phyloP scores from a whole-genome alignment of 2,329 filamentous ascomycete species.

The Mariannaea elegans region DNA sequence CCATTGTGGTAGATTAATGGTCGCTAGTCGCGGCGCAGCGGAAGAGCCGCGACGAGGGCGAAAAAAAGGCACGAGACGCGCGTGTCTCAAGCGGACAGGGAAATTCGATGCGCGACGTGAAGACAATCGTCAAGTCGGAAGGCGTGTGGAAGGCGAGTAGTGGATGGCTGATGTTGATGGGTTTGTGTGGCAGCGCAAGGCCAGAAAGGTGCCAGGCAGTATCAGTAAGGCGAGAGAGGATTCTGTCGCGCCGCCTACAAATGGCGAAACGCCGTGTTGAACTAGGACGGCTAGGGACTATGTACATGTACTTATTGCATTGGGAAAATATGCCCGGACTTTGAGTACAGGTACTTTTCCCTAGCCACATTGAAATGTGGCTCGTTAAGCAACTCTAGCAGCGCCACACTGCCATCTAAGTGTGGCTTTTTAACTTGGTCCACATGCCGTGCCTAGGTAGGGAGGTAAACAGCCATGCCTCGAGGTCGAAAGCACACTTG shows the following conservation, averaged over 20 bases:
- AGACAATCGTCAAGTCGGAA: slow-evolving; percentile 16
- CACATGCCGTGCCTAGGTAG: background rate
- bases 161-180: slow-evolving; percentile 22
- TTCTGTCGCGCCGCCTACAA: slow-evolving; percentile 37
- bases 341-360: background rate
- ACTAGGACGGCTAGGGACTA: slow-evolving; percentile 18
- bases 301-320: slow-evolving; percentile 27
- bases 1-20: slow-evolving; percentile 49
- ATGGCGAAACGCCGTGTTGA: slow-evolving; percentile 28
- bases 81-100: slow-evolving; percentile 1
- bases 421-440: background rate
- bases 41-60: slow-evolving; percentile 50
- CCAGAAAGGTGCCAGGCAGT: slow-evolving; percentile 25
- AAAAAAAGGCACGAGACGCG: slow-evolving; percentile 21
- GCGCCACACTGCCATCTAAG: background rate
- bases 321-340: background rate
- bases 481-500: background rate
- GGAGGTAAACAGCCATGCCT: no score
- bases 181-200: slow-evolving; percentile 29
- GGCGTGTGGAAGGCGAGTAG: slow-evolving; percentile 24
- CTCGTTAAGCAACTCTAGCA: background rate
- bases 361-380: background rate
- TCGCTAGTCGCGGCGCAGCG: slow-evolving; percentile 43
- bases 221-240: slow-evolving; percentile 28
- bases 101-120: slow-evolving; percentile 29